Conservation (phyloP, 2,329 filamentous ascomycete genomes). For the Mariannaea elegans region DNA sequence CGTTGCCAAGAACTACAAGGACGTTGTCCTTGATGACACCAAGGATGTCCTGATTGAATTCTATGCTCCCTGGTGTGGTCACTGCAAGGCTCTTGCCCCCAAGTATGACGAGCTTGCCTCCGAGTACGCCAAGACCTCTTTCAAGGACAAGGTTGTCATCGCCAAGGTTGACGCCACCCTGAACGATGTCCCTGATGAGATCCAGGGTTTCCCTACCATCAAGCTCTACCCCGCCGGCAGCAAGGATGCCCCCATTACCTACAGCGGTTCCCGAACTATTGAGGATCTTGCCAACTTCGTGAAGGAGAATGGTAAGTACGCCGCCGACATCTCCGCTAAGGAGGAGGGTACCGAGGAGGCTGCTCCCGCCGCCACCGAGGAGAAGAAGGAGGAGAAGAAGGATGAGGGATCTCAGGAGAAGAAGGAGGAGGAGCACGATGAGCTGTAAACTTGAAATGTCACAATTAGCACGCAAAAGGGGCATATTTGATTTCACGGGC, state of each 20-base stretch:
- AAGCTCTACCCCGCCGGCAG: conserved; percentile 93
- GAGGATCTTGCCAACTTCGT: conserved; percentile 94
- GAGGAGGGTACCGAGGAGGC: conserved; percentile 65
- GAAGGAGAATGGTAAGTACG: conserved; percentile 93
- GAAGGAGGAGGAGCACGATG: conserved; percentile 69
- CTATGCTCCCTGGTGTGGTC: conserved; percentile 99
- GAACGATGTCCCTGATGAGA: conserved; percentile 97
- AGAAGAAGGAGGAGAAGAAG: conserved; percentile 56
- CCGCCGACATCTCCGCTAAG: conserved; percentile 70
- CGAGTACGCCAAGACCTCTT: conserved; percentile 79
- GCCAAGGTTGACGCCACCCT: conserved; percentile 96
- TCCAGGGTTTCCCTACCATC: conserved; percentile 98
- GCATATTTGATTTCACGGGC: conserved; percentile 46
- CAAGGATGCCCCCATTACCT: conserved; percentile 87
- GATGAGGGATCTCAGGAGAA: conserved; percentile 45
- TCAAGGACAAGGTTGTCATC: conserved; percentile 85
- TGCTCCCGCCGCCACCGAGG: conserved; percentile 62
- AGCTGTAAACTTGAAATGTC: conserved; percentile 70
- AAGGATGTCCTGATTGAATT: conserved; percentile 99
- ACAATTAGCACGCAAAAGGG: conserved; percentile 41
- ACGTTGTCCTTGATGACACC: conserved; percentile 88
- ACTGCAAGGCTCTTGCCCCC: conserved; percentile 98
- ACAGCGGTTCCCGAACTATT: conserved; percentile 85
- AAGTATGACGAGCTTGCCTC: conserved; percentile 93
- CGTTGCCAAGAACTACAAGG: conserved; percentile 93